Evolutionary conservation across 2,329 filamentous ascomycete genomes (phyloP).

Genomic region (Bipolaris gigantea): DNA sequence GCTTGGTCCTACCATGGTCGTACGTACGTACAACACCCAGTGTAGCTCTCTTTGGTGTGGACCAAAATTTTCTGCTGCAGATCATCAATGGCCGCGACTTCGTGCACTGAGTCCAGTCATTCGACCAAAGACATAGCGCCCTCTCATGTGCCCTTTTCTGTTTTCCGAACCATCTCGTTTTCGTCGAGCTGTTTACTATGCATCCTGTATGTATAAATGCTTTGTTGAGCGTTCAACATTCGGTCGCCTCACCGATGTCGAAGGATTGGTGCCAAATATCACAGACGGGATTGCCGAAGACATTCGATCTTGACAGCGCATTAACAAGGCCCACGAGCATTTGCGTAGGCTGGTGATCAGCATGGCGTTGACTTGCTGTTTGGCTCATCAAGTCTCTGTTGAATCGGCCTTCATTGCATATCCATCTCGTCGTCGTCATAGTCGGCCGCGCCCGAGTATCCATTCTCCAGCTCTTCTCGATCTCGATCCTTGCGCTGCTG

Average conservation of each 20-base stretch:
- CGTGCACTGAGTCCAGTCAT: not conserved
- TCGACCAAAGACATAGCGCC: not conserved
- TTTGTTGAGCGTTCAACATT: not conserved
- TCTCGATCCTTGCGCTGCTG: constrained; percentile 75
- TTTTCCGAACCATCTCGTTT: not conserved
- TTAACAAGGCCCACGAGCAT: not conserved
- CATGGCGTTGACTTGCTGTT: not conserved
- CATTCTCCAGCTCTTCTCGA: constrained; percentile 64
- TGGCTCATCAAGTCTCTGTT: not conserved
- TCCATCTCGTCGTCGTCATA: constrained; percentile 59
- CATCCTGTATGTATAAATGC: not conserved
- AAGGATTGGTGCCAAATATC: not conserved
- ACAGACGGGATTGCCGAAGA: not conserved
- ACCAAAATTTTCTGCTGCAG: not conserved
- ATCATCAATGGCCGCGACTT: not conserved
- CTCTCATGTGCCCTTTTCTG: not conserved
- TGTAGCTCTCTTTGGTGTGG: not conserved
- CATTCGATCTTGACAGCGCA: not conserved
- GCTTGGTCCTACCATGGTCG: not conserved
- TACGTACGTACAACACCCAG: not conserved
- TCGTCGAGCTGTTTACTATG: not conserved
- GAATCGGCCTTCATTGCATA: constrained; percentile 31
- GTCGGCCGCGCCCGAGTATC: constrained; percentile 57
- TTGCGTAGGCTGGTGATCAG: not conserved
- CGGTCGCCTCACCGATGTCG: no score